These are phyloP conservation scores for Sphaerobolus stellatus DNA, from an alignment of 1,284 basidiomycete genomes.

Conservation along the genomic window DNA sequence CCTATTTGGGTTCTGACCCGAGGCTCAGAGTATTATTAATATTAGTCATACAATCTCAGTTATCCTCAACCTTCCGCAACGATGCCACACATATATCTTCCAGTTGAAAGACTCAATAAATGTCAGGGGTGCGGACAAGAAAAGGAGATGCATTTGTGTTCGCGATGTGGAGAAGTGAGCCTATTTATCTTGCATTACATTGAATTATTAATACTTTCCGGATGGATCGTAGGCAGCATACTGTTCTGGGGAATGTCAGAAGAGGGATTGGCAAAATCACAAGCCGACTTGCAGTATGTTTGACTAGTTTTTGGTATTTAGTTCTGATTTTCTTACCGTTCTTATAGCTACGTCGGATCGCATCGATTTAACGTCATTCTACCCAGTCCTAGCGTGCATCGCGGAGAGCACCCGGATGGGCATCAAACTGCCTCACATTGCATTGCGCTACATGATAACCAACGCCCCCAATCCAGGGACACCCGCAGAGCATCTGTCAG, in stretches of 20 bases:
- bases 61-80: too few species aligned
- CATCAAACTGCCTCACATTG: slow-evolving; percentile 25
- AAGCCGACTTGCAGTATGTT: slow-evolving; percentile 28
- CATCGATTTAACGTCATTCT: slow-evolving; percentile 37
- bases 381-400: slow-evolving; percentile 38
- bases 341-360: slow-evolving; percentile 33
- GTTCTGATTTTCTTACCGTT: neutral
- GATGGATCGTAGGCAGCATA: slow-evolving; percentile 20
- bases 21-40: too few species aligned
- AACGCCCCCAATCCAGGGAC: slow-evolving; percentile 35
- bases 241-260: slow-evolving; percentile 40
- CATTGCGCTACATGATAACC: slow-evolving; percentile 33
- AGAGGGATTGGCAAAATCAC: slow-evolving; percentile 35
- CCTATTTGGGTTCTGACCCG: too few species aligned
- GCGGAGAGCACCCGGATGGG: slow-evolving; percentile 24
- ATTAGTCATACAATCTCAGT: too few species aligned
- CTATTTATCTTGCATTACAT: neutral
- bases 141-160: neutral
- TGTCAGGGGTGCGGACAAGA: neutral
- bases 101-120: too few species aligned
- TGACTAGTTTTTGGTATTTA: neutral
- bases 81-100: too few species aligned
- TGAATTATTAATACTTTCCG: neutral
- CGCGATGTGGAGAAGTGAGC: neutral
- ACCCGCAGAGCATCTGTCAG: slow-evolving; percentile 24